phyloP scores from a whole-genome alignment of 495 filamentous ascomycete species.

The Letharia columbiana region DNA sequence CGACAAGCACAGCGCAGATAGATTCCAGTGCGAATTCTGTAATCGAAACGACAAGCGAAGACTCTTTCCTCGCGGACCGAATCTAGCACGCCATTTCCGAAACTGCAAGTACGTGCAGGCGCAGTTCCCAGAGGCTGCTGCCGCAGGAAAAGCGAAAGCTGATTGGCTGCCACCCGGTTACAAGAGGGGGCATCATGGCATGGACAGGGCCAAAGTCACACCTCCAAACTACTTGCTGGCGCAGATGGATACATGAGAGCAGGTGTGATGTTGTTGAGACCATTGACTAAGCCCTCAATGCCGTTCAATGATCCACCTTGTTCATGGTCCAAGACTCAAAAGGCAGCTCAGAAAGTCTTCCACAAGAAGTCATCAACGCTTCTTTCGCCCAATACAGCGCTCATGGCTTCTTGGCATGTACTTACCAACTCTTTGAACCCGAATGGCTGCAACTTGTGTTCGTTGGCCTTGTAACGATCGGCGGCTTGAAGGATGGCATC shows the following conservation, averaged over 20 bases:
- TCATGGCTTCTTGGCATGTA: slow-evolving; percentile 18
- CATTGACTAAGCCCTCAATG: neutral
- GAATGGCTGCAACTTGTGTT: slow-evolving; percentile 3
- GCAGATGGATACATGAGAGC: neutral
- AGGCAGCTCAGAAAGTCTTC: slow-evolving; percentile 13
- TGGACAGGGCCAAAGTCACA: slow-evolving; percentile 2
- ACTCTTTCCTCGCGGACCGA: slow-evolving; percentile 1
- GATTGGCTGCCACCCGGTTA: slow-evolving; percentile 4
- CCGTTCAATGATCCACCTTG: neutral
- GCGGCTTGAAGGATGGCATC: slow-evolving; percentile 21
- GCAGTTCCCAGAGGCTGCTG: neutral
- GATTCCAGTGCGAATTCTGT: slow-evolving; percentile 3
- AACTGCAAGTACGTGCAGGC: neutral
- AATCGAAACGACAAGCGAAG: neutral
- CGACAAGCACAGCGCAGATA: neutral
- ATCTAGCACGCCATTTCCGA: slow-evolving; percentile 2
- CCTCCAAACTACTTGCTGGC: neutral
- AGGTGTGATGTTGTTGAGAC: neutral
- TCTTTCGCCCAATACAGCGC: slow-evolving; percentile 14
- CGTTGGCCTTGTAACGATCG: slow-evolving; percentile 18
- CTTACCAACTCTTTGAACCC: slow-evolving; percentile 19
- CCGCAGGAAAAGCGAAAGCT: neutral
- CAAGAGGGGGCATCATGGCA: slow-evolving; percentile 3
- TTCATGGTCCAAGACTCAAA: neutral
- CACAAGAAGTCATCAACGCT: slow-evolving; percentile 22